Evolutionary conservation across 192 early-diverging fungal species (phyloP), one percentile per base, ranked within the genome.

Genomic region (Helicostylum pulchrum): DNA sequence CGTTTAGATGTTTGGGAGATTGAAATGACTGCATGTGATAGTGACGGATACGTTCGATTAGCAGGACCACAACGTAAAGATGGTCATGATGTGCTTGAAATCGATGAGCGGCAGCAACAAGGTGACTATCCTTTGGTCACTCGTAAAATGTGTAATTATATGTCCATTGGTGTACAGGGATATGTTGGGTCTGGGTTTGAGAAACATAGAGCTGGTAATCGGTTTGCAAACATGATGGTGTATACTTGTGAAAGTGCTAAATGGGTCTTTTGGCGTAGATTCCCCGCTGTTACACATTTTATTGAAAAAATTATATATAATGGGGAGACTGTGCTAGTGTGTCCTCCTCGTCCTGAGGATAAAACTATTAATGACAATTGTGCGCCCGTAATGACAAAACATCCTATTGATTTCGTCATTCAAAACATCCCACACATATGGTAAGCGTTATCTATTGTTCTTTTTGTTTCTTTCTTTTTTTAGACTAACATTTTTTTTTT

Each of bases 141-240:
- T 59, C 75, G 73, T 20, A 80, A 84, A 51, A 88, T 90, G 82
- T 87, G 81, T 48, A 87, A 88, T 72, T 87, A 89, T 65, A 83
- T 88, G 67, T 87, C 86, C 21, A 68, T 90, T 46, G 89, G 89
- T 48, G 82, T 90, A 46, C 89, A 90, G 65, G 89, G 83, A 0
- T 79, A 73, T 65, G 87, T 90, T n/a, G 89, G 89, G 15, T 78
- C 76, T 61, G 84, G 83, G 7, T 90, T 90, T 65, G 89, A 90
- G 68, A 69, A 83, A 67, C 80, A 85, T 50, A 71, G 89, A 36
- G 77, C 85, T 2, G 83, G 83, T 14, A 83, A 78, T 39, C 84
- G 89, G 45, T 66, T 80, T 8, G 72, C 79, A 23, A 90, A 90
- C 68, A 82, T 86, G 21, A 64, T 87, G 47, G 82, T 84, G 57